Evolutionary conservation across 345 rosid species (phyloP), one percentile per base, ranked within the genome.

Genomic region (Euphorbia lathyris): DNA sequence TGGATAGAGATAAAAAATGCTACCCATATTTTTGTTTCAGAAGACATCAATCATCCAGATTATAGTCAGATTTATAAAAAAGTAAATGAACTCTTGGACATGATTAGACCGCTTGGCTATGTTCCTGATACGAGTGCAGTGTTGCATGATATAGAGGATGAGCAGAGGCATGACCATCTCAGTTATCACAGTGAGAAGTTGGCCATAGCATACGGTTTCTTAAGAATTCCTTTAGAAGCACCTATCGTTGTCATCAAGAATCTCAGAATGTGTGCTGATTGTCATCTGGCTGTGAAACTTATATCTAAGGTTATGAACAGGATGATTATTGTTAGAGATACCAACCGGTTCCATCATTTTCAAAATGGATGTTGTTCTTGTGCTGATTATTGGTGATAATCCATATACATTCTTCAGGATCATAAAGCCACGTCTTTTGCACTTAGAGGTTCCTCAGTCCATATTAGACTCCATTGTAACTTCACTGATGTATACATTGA

Each of bases 231-330:
- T 4, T 58, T 83, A 48, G 81, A 71, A 59, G 88, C 88, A 68
- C 84, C 92, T 9, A 77, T 93, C 65, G 67, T 78, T 25, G 87
- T 91, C 58, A 83, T 82, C 56, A 89, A 89, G 80, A 93, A 86
- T 72, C 80, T 91, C 51, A 89, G 96, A 82, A 88, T 91, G 63
- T 91, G 96, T 69, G 90, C 85, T 70, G 98, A 93, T 74, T 93
- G 97, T 85, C 96, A 91, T 77, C 81, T 86, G 67, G 95, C 97
- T 30, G 86, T 86, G 38, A 89, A 83, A 73, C 83, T 89, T 66
- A 85, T 91, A 69, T 84, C 98, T 0, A 87, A 76, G 76, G 65
- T 85, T 56, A 80, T 84, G 17, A 79, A 74, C 55, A 82, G 97
- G 68, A 67, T 63, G 38, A 84, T 93, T 61, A 85, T 89, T 57